phyloP scores from a whole-genome alignment of 2,329 filamentous ascomycete species.

The Penicillium sp. region DNA sequence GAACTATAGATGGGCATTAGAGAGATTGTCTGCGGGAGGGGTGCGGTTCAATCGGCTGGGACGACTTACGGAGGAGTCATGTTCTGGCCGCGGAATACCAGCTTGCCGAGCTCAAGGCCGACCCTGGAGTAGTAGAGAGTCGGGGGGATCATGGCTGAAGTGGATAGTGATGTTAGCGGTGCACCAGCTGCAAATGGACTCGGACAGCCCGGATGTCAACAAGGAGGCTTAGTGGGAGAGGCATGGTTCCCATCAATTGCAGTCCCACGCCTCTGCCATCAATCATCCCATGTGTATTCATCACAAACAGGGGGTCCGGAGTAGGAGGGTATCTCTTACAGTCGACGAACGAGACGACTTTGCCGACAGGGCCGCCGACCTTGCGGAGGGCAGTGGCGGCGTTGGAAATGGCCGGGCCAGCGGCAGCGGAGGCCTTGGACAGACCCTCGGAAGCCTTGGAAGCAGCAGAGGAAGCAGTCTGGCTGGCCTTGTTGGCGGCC shows the following conservation, averaged over 20 bases:
- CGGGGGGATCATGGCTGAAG: constrained; percentile 75
- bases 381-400: constrained; percentile 71
- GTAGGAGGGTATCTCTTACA: constrained; percentile 59
- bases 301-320: background rate
- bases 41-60: constrained; percentile 1
- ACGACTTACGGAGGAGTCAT: constrained; percentile 89
- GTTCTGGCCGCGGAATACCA: constrained; percentile 82
- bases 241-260: constrained; percentile 6
- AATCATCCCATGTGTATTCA: background rate
- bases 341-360: constrained; percentile 75
- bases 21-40: background rate
- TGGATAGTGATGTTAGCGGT: constrained; percentile 24
- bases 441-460: constrained; percentile 78
- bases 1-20: constrained; percentile 53
- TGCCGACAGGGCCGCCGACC: constrained; percentile 80
- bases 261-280: background rate
- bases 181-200: background rate
- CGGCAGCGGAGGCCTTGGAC: constrained; percentile 74
- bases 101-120: constrained; percentile 79
- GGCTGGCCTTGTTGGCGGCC: constrained; percentile 46
- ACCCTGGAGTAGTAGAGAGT: constrained; percentile 92
- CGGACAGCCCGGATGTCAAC: constrained; percentile 7
- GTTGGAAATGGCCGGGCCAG: constrained; percentile 71
- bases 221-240: constrained; percentile 14
- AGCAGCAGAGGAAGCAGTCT: constrained; percentile 41